These are phyloP conservation scores for Guyanaporus albipodus DNA, from an alignment of 768 basidiomycete genomes.

Conservation along the genomic window DNA sequence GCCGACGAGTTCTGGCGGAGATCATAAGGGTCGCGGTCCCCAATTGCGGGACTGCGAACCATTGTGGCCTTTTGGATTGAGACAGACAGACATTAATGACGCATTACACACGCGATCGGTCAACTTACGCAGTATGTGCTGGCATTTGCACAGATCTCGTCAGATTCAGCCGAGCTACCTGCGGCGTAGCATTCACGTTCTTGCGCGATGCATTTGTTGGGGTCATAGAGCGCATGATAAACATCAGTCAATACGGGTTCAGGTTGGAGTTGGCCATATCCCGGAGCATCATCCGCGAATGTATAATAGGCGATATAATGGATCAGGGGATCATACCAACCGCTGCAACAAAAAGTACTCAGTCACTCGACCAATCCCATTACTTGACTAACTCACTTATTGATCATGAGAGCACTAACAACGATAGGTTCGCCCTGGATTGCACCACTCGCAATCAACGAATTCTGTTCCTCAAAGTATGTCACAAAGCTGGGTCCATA, in stretches of 20 bases:
- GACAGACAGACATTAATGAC: too few relatives aligned
- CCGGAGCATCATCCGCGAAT: conserved; percentile 60
- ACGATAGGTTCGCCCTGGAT: conserved; percentile 48
- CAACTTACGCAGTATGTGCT: conserved; percentile 53
- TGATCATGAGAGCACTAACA: conserved; percentile 62
- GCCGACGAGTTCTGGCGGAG: conserved; percentile 52
- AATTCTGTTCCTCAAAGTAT: conserved; percentile 62
- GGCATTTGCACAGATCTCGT: conserved; percentile 47
- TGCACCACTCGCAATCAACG: conserved; percentile 40
- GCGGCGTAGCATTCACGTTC: conserved; percentile 55
- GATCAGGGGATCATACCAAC: conserved; percentile 63
- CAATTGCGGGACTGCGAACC: conserved; percentile 48
- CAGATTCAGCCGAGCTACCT: conserved; percentile 41
- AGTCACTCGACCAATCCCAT: neutral
- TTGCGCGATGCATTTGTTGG: conserved; percentile 51
- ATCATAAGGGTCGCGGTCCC: conserved; percentile 52
- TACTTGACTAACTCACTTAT: conserved; percentile 39
- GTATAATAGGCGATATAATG: conserved; percentile 58
- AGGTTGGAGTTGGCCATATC: conserved; percentile 60
- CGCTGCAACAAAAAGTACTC: conserved; percentile 33
- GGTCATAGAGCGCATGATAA: conserved; percentile 43
- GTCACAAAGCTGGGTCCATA: conserved; percentile 63
- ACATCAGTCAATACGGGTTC: conserved; percentile 43
- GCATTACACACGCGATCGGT: neutral
- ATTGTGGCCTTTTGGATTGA: conserved; percentile 36